Percentiles rank a stretch among this genome's conserved stretches.
phyloP scores from a whole-genome alignment of 2,329 filamentous ascomycete species.

The Drechmeria coniospora region DNA sequence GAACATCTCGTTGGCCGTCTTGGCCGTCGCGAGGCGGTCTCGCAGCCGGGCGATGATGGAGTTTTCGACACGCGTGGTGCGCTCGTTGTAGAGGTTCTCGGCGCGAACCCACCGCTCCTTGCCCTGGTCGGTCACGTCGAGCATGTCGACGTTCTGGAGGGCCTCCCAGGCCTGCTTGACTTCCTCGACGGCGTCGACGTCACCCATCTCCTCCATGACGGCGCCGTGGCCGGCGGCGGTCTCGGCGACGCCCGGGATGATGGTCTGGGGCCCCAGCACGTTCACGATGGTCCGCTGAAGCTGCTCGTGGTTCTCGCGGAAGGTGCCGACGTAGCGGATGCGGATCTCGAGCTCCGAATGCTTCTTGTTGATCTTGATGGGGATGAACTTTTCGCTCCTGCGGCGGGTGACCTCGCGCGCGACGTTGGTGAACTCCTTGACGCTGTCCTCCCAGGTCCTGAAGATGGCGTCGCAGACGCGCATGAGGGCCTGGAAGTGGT shows the following conservation, averaged over 20 bases:
- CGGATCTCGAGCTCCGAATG: constrained; percentile 82
- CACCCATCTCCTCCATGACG: constrained; percentile 85
- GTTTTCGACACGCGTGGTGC: constrained; percentile 93
- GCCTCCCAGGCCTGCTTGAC: constrained; percentile 90
- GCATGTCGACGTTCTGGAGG: constrained; percentile 82
- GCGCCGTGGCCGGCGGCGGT: constrained; percentile 42
- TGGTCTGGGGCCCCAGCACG: constrained; percentile 68
- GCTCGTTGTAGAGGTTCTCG: constrained; percentile 92
- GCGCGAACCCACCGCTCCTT: constrained; percentile 87
- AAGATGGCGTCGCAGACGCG: constrained; percentile 73
- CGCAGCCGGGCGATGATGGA: constrained; percentile 91
- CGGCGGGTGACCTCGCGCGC: constrained; percentile 87
- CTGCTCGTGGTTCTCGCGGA: constrained; percentile 94
- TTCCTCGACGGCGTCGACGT: constrained; percentile 93
- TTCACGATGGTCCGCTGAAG: constrained; percentile 92
- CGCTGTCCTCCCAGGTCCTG: constrained; percentile 82
- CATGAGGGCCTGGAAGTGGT: constrained; percentile 79
- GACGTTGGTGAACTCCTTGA: constrained; percentile 96
- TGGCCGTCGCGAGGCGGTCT: constrained; percentile 85
- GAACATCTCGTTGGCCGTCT: constrained; percentile 99
- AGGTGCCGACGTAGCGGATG: constrained; percentile 84
- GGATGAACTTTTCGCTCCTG: constrained; percentile 94
- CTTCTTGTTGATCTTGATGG: constrained; percentile 84
- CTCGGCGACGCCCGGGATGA: constrained; percentile 37
- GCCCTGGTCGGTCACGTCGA: constrained; percentile 81